A percentile compares a stretch with the other conserved stretches of the same genome.
These are phyloP conservation scores for Mycena filopes DNA, from an alignment of 768 basidiomycete genomes.

Conservation along the genomic window DNA sequence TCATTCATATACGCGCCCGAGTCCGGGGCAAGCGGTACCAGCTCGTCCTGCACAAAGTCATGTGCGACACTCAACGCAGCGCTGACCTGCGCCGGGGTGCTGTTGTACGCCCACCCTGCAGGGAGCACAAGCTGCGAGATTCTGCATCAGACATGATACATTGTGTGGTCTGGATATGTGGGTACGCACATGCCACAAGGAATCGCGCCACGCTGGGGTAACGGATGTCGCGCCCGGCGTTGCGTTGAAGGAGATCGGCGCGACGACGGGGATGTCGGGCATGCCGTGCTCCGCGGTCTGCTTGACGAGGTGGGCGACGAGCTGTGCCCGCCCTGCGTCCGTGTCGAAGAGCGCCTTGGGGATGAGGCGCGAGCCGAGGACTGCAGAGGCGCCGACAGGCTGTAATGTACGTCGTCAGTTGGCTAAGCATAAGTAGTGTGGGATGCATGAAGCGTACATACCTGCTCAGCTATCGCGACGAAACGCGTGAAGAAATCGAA, in stretches of 20 bases:
- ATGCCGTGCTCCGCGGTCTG: conserved; percentile 31
- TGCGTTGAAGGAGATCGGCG: conserved; percentile 28
- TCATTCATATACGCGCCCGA: conserved; percentile 42
- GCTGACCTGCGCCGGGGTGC: conserved; percentile 4
- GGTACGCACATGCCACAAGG: conserved; percentile 32
- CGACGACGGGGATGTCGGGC: conserved; percentile 18
- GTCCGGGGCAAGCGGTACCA: conserved; percentile 28
- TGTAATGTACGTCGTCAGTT: background rate
- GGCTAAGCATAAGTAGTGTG: background rate
- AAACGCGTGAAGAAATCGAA: conserved; percentile 5
- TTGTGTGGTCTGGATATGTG: background rate
- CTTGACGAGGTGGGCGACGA: conserved; percentile 19
- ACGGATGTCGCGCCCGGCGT: conserved; percentile 23
- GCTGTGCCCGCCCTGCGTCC: conserved; percentile 28
- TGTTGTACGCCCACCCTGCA: conserved; percentile 4
- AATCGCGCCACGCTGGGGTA: conserved; percentile 32
- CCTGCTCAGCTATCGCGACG: background rate
- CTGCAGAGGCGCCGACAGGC: conserved; percentile 2
- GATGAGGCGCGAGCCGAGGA: conserved; percentile 41
- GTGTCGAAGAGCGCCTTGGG: conserved; percentile 39
- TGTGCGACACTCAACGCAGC: conserved; percentile 11
- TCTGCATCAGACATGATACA: background rate
- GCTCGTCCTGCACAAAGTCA: conserved; percentile 16
- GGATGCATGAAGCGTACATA: too few species aligned
- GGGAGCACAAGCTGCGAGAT: background rate